phyloP scores from a whole-genome alignment of 2,329 filamentous ascomycete genomes.

The Sarocladiaceae sp. region DNA sequence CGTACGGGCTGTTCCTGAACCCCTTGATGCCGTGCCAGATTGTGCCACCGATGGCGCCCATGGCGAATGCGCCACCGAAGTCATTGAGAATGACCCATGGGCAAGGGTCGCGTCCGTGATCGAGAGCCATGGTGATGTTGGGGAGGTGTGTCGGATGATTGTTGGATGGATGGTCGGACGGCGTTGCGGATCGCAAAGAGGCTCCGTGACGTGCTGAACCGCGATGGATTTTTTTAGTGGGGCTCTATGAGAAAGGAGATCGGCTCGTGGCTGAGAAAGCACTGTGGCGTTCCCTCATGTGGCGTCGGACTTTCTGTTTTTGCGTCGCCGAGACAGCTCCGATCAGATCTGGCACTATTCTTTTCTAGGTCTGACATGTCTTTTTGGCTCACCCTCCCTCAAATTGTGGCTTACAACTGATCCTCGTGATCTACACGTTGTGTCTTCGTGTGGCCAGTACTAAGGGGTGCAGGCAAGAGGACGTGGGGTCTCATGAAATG shows the following conservation, averaged over 20 bases:
- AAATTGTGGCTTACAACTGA: too few species aligned
- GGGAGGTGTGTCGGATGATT: neutral
- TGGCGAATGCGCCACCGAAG: slow-evolving; percentile 94
- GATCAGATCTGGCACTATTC: too few species aligned
- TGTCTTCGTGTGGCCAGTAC: too few species aligned
- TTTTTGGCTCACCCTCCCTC: too few species aligned
- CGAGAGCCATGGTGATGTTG: slow-evolving; percentile 43
- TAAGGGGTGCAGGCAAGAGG: too few species aligned
- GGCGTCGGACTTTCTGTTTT: neutral
- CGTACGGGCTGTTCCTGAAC: slow-evolving; percentile 83
- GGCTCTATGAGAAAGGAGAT: slow-evolving; percentile 1
- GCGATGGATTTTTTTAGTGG: slow-evolving; percentile 10
- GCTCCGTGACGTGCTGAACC: slow-evolving; percentile 8
- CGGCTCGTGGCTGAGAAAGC: neutral
- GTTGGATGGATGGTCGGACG: neutral
- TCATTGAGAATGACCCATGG: slow-evolving; percentile 96
- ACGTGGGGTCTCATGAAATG: too few species aligned
- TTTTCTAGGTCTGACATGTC: too few species aligned
- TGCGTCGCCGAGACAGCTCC: neutral
- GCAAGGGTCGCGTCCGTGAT: slow-evolving; percentile 95
- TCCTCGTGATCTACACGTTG: too few species aligned
- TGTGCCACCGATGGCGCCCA: slow-evolving; percentile 80
- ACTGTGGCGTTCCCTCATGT: neutral
- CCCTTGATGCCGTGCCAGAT: slow-evolving; percentile 98
- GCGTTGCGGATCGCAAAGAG: slow-evolving; percentile 4